A percentile compares a stretch with the other conserved stretches of the same genome.
These are phyloP conservation scores for Otatea glauca DNA, from an alignment of 176 grass and related monocot species.

Conservation along the genomic window DNA sequence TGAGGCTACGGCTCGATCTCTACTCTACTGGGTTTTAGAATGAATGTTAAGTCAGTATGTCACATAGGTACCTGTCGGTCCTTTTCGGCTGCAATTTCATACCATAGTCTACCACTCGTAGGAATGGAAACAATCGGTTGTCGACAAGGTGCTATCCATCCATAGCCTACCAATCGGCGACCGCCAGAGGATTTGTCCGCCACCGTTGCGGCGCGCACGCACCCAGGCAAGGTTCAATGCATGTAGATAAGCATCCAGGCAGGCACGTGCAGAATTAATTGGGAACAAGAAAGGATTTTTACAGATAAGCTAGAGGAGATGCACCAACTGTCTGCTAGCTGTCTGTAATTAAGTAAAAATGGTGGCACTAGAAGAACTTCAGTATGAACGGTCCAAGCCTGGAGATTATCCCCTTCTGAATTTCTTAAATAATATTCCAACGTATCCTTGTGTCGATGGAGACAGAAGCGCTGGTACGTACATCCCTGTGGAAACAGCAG, in stretches of 20 bases:
- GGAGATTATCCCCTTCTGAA: neutral
- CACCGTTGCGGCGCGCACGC: constrained; percentile 29
- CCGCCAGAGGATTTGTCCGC: constrained; percentile 20
- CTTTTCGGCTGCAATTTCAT: constrained; percentile 22
- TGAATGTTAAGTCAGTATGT: no score
- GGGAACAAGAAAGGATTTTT: neutral
- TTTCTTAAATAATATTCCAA: neutral
- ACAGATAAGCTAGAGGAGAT: neutral
- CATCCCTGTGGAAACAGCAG: neutral
- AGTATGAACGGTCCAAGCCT: constrained; percentile 19
- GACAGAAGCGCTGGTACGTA: neutral
- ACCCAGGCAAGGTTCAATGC: constrained; percentile 20
- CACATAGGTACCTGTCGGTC: neutral
- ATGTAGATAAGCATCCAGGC: neutral
- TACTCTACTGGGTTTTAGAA: no score
- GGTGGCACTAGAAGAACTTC: neutral
- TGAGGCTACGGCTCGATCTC: no score
- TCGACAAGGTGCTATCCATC: neutral
- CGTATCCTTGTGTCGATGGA: constrained; percentile 27
- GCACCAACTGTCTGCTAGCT: neutral
- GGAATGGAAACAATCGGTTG: constrained; percentile 18
- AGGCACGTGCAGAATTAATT: constrained; percentile 29
- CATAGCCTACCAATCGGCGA: constrained; percentile 31
- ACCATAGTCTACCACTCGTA: neutral
- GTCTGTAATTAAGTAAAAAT: constrained; percentile 2